Evolutionary conservation across 1,284 basidiomycete species (phyloP), one percentile per base, ranked within the genome.

Genomic region (Moniliella sp.): DNA sequence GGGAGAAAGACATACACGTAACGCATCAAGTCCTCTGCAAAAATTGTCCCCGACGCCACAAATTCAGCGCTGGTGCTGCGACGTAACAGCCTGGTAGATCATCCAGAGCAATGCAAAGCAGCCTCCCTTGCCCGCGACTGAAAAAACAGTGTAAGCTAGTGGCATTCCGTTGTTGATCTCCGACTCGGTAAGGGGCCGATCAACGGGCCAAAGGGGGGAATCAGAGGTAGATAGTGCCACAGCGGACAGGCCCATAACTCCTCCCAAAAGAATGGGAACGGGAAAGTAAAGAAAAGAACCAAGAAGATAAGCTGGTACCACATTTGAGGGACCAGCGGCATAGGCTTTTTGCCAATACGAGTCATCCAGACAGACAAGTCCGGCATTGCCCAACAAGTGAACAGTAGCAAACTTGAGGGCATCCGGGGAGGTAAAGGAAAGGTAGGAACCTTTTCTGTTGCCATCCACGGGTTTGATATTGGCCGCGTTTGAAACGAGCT

Each of bases 241-340:
- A 0, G 42, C 42, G 2, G 40, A 46, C 8, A 48, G 38, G 14
- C 51, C 51, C 38, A 47, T 43, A 2, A 45, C 38, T 0, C 47
- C 51, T 9, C 51, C 51, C 2, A 55, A n/a, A n/a, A 23, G 31
- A 25, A 44, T 42, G n/a, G 45, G 23, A 15, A 32, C 31, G 21
- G 51, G n/a, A 46, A 56, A 56, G 36, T 56, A 56, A 12, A 51
- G 39, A n/a, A 50, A 34, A 10, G 48, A 48, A 10, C 50, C 52
- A 5, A 51, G 33, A 13, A 53, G 35, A 35, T 56, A 53, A 1
- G 50, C 52, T 2, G 46, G 46, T 5, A 48, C 45, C 2, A 50
- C 52, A 4, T 48, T 50, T 0, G 46, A 39, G 13, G 43, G 33
- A 30, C 50, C 40, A 1, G 48, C 50, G 1, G 37, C 39, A 33